Evolutionary conservation across 225 moss, liverwort and hornwort genomes (phyloP).

Genomic region (Lunularia cruciata): DNA sequence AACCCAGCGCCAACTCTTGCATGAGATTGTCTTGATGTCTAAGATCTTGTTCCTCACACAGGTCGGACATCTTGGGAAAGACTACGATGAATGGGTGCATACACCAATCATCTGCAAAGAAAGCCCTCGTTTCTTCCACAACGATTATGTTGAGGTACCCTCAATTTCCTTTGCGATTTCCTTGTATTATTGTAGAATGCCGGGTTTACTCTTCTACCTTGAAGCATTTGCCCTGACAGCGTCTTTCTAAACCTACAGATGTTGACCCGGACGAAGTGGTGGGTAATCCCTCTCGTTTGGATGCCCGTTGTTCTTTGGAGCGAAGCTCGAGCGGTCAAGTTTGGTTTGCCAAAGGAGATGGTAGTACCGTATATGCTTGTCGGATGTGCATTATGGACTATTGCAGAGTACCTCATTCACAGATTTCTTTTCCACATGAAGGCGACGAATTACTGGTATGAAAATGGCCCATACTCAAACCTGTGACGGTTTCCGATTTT

Average conservation of each 20-base stretch:
- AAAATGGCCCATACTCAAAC: no score
- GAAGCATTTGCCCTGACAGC: not conserved
- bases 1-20: not conserved
- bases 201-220: not conserved
- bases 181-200: no score
- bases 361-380: slow-evolving; percentile 38
- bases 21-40: not conserved
- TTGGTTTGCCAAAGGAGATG: slow-evolving; percentile 42
- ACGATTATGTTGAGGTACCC: slow-evolving; percentile 52
- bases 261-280: slow-evolving; percentile 79
- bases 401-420: slow-evolving; percentile 77
- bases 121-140: slow-evolving; percentile 55
- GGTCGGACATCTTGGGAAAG: slow-evolving; percentile 59
- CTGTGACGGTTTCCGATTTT: no score
- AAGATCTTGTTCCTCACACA: no score
- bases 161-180: not conserved
- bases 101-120: slow-evolving; percentile 59
- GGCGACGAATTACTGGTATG: slow-evolving; percentile 51
- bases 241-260: slow-evolving; percentile 35
- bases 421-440: slow-evolving; percentile 90
- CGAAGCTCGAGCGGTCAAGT: slow-evolving; percentile 42
- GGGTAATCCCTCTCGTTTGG: slow-evolving; percentile 84
- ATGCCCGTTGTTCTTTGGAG: slow-evolving; percentile 64
- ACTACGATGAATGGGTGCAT: slow-evolving; percentile 77
- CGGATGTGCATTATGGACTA: slow-evolving; percentile 63